These are phyloP conservation scores for Stromatinia cepivora DNA, from an alignment of 2,329 filamentous ascomycete genomes.

Conservation along the genomic window DNA sequence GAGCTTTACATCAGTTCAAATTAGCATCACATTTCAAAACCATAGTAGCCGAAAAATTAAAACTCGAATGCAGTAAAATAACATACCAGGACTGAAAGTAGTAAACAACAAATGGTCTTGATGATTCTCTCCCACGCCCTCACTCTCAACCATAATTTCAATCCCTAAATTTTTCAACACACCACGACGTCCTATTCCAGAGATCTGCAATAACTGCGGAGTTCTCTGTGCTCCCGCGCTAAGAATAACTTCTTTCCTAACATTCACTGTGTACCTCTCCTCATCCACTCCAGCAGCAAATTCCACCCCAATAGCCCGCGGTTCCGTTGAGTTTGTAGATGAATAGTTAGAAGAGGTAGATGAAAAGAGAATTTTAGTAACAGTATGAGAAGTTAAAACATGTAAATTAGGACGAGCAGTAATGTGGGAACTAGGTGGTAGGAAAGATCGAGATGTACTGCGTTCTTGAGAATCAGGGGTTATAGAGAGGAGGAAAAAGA, in stretches of 20 bases:
- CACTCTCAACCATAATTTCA: conserved; percentile 45
- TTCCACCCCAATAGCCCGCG: neutral
- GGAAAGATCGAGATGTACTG: conserved; percentile 14
- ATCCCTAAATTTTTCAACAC: conserved; percentile 49
- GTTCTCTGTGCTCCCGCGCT: conserved; percentile 52
- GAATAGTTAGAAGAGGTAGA: neutral
- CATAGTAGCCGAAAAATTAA: neutral
- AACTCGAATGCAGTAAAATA: neutral
- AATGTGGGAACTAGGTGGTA: neutral
- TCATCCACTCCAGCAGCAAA: neutral
- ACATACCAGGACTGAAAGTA: neutral
- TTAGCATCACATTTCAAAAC: neutral
- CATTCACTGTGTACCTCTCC: conserved; percentile 27
- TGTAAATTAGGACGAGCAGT: conserved; percentile 7
- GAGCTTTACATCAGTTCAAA: neutral
- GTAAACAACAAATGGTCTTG: conserved; percentile 43
- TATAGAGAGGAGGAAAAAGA: conserved; percentile 6
- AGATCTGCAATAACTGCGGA: conserved; percentile 53
- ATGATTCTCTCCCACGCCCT: conserved; percentile 54
- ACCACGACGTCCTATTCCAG: conserved; percentile 49
- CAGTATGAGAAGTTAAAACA: conserved; percentile 11
- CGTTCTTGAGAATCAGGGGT: neutral
- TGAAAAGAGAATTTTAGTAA: conserved; percentile 4
- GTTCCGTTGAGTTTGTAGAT: neutral
- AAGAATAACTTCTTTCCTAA: conserved; percentile 49